Evolutionary conservation across 345 rosid species (phyloP), one percentile per base, ranked within the genome.

Genomic region (Carallia pectinifolia): DNA sequence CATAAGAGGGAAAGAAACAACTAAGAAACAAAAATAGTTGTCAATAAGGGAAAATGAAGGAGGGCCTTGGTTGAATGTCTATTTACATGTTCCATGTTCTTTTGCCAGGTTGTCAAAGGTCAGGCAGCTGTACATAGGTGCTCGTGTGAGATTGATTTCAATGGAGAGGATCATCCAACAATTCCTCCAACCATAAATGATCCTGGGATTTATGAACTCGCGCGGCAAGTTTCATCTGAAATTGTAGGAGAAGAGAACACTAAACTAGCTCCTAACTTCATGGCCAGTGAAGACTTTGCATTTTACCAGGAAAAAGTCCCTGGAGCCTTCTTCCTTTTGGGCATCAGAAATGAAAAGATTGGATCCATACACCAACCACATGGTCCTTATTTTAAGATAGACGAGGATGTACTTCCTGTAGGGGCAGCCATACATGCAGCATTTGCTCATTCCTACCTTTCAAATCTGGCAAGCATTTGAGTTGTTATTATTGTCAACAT

Each of bases 241-340:
- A 23, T 85, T 33, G 71, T 88, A 3, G 93, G 89, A 34, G 84
- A 82, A 74, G 81, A 76, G 47, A 88, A 85, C 76, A 36, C 50
- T 1, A 16, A 69, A 69, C 3, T 86, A 29, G 81, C 84, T 50
- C 87, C 84, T 0, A 62, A 7, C 30, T 66, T 77, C 61, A 86
- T 84, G 69, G 93, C 90, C 8, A 85, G 90, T n/a, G 90, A 88
- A 75, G 90, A 88, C 56, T 88, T 88, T 64, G 86, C 87, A 8
- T 86, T 81, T 79, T 88, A 73, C 69, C 53, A 66, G 30, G 80
- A 86, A 36, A 61, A 79, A 71, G 77, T 85, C 0, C 88, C 90
- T 2, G 88, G 89, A 37, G 68, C 81, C 12, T 85, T 86, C 61
- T 65, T 83, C 9, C 5, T 77, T 9, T 47, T 88, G 66, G 90